phyloP scores from a whole-genome alignment of 805 yeast species.

The Wickerhamomyces queroliae region DNA sequence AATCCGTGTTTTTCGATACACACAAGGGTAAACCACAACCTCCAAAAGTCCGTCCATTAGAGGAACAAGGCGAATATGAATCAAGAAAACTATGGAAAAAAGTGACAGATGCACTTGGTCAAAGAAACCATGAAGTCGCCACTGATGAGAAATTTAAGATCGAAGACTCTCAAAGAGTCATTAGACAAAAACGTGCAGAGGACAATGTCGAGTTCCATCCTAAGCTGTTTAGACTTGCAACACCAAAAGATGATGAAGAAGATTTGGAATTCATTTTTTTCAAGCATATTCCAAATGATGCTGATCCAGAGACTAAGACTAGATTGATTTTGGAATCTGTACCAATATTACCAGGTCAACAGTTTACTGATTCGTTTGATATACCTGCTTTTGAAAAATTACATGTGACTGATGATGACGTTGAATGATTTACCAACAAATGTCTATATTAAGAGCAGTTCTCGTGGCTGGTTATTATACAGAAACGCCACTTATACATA shows the following conservation, averaged over 20 bases:
- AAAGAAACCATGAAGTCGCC: constrained; percentile 74
- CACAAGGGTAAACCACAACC: constrained; percentile 40
- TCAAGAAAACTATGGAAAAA: constrained; percentile 79
- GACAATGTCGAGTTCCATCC: constrained; percentile 81
- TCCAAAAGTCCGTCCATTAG: constrained; percentile 73
- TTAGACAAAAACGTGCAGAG: constrained; percentile 68
- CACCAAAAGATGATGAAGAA: constrained; percentile 32
- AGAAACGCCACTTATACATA: too few relatives aligned
- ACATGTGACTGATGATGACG: constrained; percentile 3
- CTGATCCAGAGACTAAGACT: constrained; percentile 47
- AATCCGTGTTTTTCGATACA: constrained; percentile 56
- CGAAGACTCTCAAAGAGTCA: constrained; percentile 78
- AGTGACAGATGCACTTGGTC: constrained; percentile 76
- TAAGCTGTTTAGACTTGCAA: constrained; percentile 54
- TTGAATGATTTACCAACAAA: background rate
- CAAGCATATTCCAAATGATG: constrained; percentile 50
- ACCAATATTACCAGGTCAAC: constrained; percentile 83
- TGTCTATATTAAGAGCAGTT: too few relatives aligned
- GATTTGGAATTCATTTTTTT: constrained; percentile 59
- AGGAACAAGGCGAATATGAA: constrained; percentile 77
- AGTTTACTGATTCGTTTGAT: constrained; percentile 55
- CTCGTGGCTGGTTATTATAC: too few relatives aligned
- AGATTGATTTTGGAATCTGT: constrained; percentile 56
- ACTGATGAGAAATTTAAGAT: constrained; percentile 85
- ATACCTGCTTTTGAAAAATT: constrained; percentile 62